These are phyloP conservation scores for Thelephora terrestris DNA, from an alignment of 1,284 basidiomycete genomes.

Conservation along the genomic window DNA sequence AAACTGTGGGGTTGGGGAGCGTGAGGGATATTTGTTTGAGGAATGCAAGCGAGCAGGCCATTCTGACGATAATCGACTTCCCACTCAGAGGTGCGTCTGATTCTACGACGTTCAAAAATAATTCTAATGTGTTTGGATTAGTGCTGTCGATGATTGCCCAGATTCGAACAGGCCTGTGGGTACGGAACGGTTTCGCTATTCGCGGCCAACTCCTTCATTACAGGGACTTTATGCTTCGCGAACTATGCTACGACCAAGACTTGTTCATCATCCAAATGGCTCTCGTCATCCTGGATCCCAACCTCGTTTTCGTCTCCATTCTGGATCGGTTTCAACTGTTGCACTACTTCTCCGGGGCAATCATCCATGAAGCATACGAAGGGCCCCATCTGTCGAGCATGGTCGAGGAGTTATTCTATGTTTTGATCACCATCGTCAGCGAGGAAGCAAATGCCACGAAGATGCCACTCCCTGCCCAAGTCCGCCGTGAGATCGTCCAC, in stretches of 20 bases:
- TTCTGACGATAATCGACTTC: constrained; percentile 74
- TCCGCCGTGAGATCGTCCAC: constrained; percentile 85
- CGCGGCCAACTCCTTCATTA: constrained; percentile 96
- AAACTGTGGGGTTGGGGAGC: constrained; percentile 39
- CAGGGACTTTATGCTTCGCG: constrained; percentile 90
- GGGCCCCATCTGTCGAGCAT: constrained; percentile 67
- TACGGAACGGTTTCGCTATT: constrained; percentile 93
- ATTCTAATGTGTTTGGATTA: constrained; percentile 21
- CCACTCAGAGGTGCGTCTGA: constrained; percentile 66
- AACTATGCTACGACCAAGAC: constrained; percentile 96
- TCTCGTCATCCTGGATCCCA: constrained; percentile 72
- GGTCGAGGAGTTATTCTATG: constrained; percentile 88
- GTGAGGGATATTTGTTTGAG: constrained; percentile 53
- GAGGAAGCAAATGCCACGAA: constrained; percentile 75
- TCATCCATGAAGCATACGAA: constrained; percentile 56
- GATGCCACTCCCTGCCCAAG: constrained; percentile 55
- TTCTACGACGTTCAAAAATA: neutral
- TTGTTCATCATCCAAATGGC: constrained; percentile 86
- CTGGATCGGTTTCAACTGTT: constrained; percentile 85
- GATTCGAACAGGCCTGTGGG: constrained; percentile 93
- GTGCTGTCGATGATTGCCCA: constrained; percentile 88
- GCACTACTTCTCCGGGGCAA: constrained; percentile 67
- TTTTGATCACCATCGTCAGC: constrained; percentile 80
- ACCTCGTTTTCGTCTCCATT: constrained; percentile 75
- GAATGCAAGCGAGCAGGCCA: constrained; percentile 48